These are phyloP conservation scores for Circinella umbellata DNA, from an alignment of 371 early-diverging fungal species.

Conservation along the genomic window DNA sequence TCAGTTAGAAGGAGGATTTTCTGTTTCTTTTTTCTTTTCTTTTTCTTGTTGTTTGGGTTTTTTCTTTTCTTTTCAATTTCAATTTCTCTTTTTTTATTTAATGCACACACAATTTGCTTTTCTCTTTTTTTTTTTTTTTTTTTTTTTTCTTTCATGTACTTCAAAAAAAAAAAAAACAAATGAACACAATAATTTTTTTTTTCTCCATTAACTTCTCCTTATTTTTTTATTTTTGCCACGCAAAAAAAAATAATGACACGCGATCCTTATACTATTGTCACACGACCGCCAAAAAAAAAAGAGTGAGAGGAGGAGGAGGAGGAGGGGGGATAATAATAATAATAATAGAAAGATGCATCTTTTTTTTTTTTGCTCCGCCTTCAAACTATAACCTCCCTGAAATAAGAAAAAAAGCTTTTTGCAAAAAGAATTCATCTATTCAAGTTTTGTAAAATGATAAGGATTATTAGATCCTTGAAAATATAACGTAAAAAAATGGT, in stretches of 20 bases:
- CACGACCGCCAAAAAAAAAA: background rate
- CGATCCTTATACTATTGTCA: background rate
- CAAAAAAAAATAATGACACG: background rate
- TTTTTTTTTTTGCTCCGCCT: no score
- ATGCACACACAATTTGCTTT: background rate
- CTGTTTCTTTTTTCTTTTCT: background rate
- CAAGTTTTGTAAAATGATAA: no score
- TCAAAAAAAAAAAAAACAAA: background rate
- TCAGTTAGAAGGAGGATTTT: background rate
- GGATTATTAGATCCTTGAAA: no score
- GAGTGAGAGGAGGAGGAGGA: no score
- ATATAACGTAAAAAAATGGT: no score
- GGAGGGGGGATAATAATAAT: no score
- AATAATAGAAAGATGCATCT: no score
- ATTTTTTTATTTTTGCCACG: background rate
- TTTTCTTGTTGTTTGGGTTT: background rate
- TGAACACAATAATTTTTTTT: background rate
- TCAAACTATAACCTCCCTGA: no score
- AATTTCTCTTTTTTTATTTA: slow-evolving; percentile 1
- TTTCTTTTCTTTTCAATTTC: no score
- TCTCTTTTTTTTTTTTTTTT: slow-evolving; percentile 1
- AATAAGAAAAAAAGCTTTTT: no score
- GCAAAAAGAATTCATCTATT: no score
- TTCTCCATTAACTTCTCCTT: background rate
- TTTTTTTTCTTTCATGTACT: no score